Evolutionary conservation across 805 yeast species (phyloP).

Genomic region (Sugiyamaella valdiviana): DNA sequence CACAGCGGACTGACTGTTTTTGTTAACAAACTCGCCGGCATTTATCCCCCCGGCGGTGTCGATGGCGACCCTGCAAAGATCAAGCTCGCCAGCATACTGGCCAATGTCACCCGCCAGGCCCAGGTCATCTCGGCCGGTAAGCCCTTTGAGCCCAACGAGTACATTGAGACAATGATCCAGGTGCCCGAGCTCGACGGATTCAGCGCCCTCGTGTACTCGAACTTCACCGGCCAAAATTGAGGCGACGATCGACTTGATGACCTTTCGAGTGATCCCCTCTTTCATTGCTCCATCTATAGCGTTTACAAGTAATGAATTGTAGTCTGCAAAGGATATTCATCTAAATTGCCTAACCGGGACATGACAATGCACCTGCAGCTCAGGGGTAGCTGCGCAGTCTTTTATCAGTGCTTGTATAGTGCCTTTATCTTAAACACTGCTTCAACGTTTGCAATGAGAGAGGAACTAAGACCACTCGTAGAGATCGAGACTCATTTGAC

Average conservation of each 20-base stretch:
- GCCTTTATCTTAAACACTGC: background rate
- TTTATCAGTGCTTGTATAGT: background rate
- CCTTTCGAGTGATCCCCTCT: background rate
- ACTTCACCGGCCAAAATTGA: slow-evolving; percentile 40
- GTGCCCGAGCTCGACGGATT: slow-evolving; percentile 71
- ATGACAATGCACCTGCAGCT: background rate
- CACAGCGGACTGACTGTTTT: slow-evolving; percentile 43
- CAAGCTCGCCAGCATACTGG: slow-evolving; percentile 65
- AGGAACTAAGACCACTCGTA: background rate
- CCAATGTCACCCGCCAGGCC: slow-evolving; percentile 62
- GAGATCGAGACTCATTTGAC: background rate
- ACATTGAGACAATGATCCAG: slow-evolving; percentile 42
- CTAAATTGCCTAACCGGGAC: background rate
- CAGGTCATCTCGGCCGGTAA: slow-evolving; percentile 45
- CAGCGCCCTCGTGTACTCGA: slow-evolving; percentile 86
- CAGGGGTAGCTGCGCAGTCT: background rate
- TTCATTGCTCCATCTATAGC: background rate
- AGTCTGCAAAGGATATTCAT: background rate
- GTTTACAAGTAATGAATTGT: background rate
- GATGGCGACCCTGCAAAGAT: slow-evolving; percentile 28
- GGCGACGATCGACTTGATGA: background rate
- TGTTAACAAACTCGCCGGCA: slow-evolving; percentile 33
- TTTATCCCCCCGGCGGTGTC: slow-evolving; percentile 18
- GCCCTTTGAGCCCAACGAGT: slow-evolving; percentile 37
- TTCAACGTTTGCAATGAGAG: too few species aligned